Evolutionary conservation across 2,329 filamentous ascomycete genomes (phyloP), one percentile per base, ranked within the genome.

Genomic region (Trichoderma breve): DNA sequence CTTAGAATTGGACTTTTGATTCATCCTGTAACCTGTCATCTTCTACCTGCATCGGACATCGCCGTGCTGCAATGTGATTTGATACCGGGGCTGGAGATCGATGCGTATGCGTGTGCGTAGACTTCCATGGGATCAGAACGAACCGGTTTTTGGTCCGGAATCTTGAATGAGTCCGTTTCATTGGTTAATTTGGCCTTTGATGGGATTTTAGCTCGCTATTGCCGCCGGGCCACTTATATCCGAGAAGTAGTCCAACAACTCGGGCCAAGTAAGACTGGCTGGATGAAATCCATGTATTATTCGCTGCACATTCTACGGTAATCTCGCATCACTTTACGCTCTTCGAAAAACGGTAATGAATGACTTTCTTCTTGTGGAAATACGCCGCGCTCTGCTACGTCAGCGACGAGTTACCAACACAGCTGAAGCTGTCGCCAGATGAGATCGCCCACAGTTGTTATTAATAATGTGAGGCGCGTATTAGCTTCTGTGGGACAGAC

Each of bases 151-250:
- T 26, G 36, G n/a, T 28, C 66, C 57, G 21, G 51, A 70, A 34
- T 47, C 30, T 36, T 11, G 39, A 43, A 36, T 1, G 32, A 34
- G 14, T 6, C 26, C 6, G 8, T 51, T 30, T 34, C 14, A 70
- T 70, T 70, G 66, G 66, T n/a, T 62, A 11, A 14, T 36, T 58
- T 18, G 66, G 39, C 26, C 55, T 47, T 47, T 11, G 24, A 12
- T 53, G 30, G 24, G 21, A 70, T 47, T 53, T 62, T 58, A 62
- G 57, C 57, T 62, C 36, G n/a, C 28, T 47, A 58, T 70, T 70
- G 21, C 66, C 66, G 66, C 66, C 8, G 28, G 39, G 36, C 66
- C 66, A 62, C 28, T 70, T 70, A 70, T 62, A 53, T 70, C 66
- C 66, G 66, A 32, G 66, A 43, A 32, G 39, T 28, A 32, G 12